A percentile compares a stretch with the other conserved stretches of the same genome.
Evolutionary conservation across 257 asterid genomes (phyloP).

Genomic region (Lantana camara): DNA sequence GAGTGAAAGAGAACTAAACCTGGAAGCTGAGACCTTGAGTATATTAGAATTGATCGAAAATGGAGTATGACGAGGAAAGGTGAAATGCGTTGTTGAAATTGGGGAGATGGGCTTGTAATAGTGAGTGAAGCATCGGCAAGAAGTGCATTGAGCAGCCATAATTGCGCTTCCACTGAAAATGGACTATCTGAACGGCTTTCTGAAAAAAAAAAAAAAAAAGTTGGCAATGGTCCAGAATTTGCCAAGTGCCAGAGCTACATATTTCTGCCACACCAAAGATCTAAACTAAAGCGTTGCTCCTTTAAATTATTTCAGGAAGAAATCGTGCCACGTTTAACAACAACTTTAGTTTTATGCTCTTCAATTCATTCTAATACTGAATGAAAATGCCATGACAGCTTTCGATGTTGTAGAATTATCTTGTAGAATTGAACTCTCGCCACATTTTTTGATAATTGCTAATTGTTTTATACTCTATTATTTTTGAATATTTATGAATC

Average conservation of each 20-base stretch:
- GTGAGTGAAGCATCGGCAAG: constrained; percentile 41
- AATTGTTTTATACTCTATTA: too few relatives aligned
- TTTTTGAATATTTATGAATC: too few relatives aligned
- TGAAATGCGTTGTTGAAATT: constrained; percentile 36
- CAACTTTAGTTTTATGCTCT: too few relatives aligned
- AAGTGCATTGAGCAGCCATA: constrained; percentile 61
- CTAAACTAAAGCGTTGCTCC: too few relatives aligned
- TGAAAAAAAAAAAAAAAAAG: not conserved
- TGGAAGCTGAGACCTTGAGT: constrained; percentile 46
- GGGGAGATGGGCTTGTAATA: constrained; percentile 37
- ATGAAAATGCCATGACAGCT: too few relatives aligned
- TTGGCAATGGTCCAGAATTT: constrained; percentile 26
- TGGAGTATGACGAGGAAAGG: constrained; percentile 29
- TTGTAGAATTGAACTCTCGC: too few relatives aligned
- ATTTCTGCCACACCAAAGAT: constrained; percentile 19
- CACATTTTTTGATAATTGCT: too few relatives aligned
- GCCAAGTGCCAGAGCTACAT: constrained; percentile 41
- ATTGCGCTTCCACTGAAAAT: constrained; percentile 10
- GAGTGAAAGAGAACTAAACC: constrained; percentile 32
- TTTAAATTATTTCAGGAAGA: not conserved
- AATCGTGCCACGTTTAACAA: not conserved
- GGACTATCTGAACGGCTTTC: not conserved
- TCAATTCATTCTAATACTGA: too few relatives aligned
- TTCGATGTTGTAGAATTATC: too few relatives aligned
- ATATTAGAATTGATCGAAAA: constrained; percentile 30